Evolutionary conservation across 441 rosid genomes (phyloP).

Genomic region (Bruguiera hainesii): DNA sequence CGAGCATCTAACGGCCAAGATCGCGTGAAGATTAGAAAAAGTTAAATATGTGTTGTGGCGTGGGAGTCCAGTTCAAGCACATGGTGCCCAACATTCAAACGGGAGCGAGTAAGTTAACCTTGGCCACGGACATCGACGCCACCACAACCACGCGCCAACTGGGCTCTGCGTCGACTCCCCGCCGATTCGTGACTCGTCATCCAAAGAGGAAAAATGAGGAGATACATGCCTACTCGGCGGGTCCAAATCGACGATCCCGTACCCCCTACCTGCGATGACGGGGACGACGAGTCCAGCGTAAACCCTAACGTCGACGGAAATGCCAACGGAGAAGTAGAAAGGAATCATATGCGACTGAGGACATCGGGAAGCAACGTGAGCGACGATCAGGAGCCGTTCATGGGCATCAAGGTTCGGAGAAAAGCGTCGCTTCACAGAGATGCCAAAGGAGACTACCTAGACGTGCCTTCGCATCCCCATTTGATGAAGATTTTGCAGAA

Average conservation of each 20-base stretch:
- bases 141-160: conserved; percentile 3
- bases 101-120: background rate
- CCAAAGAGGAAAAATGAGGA: conserved; percentile 30
- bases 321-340: conserved; percentile 18
- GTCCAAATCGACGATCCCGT: conserved; percentile 51
- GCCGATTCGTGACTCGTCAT: conserved; percentile 27
- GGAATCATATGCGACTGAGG: conserved; percentile 20
- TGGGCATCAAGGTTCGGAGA: conserved; percentile 73
- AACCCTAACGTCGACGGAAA: background rate
- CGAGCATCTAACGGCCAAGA: background rate
- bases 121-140: background rate
- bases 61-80: conserved; percentile 11
- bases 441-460: conserved; percentile 73
- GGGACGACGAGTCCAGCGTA: conserved; percentile 18
- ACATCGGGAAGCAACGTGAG: conserved; percentile 43
- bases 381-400: conserved; percentile 76
- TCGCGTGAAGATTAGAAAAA: background rate
- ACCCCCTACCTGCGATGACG: conserved; percentile 32
- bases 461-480: conserved; percentile 60
- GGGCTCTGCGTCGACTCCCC: background rate
- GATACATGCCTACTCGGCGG: conserved; percentile 37
- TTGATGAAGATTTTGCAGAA: conserved; percentile 72
- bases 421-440: conserved; percentile 80
- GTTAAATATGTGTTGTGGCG: background rate
- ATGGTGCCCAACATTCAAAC: conserved; percentile 9